phyloP scores from a whole-genome alignment of 1,284 basidiomycete species.

The Puccinia coronata region DNA sequence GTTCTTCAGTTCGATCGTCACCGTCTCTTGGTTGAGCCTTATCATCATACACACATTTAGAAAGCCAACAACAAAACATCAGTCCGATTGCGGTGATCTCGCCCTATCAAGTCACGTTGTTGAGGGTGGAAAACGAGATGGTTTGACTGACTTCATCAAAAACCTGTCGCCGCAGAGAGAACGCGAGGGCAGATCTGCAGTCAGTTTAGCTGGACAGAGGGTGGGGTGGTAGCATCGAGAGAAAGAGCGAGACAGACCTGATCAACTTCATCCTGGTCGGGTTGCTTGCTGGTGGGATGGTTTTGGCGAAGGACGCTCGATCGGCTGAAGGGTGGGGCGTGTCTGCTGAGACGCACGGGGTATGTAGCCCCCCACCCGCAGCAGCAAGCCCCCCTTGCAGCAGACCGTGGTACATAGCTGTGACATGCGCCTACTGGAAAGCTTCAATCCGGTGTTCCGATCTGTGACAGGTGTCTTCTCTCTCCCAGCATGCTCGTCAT shows the following conservation, averaged over 20 bases:
- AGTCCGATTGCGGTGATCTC: background rate
- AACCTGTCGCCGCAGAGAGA: constrained; percentile 13
- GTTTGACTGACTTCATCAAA: constrained; percentile 49
- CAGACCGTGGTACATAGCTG: background rate
- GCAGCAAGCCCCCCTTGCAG: background rate
- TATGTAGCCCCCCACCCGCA: too few species aligned
- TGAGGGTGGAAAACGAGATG: background rate
- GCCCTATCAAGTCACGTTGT: background rate
- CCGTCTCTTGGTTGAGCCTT: constrained; percentile 98
- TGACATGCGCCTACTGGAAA: background rate
- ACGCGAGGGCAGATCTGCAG: background rate
- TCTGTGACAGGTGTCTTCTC: background rate
- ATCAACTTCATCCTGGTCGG: constrained; percentile 39
- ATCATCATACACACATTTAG: background rate
- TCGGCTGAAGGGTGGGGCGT: background rate
- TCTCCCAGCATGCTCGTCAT: background rate
- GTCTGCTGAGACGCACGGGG: too few species aligned
- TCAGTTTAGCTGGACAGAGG: background rate
- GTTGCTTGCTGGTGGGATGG: background rate
- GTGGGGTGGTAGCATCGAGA: background rate
- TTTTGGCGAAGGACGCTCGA: background rate
- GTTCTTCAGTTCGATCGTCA: constrained; percentile 97
- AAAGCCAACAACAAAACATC: background rate
- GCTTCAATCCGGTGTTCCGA: too few species aligned
- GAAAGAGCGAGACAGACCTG: constrained; percentile 8